A percentile compares a stretch with the other conserved stretches of the same genome.
phyloP scores from a whole-genome alignment of 2,329 filamentous ascomycete species.

The Albophoma yamanashiensis region DNA sequence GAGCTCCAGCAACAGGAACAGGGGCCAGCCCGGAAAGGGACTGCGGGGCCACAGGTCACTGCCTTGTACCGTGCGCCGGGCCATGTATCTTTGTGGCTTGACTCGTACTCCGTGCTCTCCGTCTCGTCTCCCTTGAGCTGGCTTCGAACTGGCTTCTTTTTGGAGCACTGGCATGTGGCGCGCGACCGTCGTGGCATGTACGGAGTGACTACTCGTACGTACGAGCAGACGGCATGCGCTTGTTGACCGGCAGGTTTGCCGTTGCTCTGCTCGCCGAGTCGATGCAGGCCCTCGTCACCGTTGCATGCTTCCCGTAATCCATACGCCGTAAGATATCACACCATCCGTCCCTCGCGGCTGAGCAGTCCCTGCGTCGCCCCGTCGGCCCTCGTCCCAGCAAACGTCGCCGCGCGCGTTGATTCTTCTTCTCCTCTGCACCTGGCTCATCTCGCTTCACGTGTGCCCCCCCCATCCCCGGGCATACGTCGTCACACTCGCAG shows the following conservation, averaged over 20 bases:
- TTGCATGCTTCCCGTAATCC: not conserved
- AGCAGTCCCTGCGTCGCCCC: not conserved
- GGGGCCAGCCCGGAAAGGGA: not conserved
- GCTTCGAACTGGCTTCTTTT: not conserved
- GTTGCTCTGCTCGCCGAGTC: not conserved
- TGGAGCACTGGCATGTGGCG: not conserved
- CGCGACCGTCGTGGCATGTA: not conserved
- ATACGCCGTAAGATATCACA: not conserved
- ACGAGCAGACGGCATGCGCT: not conserved
- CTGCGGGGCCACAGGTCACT: not conserved
- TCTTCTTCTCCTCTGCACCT: not conserved
- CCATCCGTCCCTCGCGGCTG: not conserved
- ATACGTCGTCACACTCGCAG: not conserved
- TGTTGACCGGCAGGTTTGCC: not conserved
- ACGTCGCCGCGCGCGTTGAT: not conserved
- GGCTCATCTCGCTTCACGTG: not conserved
- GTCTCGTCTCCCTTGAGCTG: not conserved
- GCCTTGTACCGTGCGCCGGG: not conserved
- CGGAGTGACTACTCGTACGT: too few species aligned
- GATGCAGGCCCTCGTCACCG: too few species aligned
- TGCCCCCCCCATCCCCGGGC: not conserved
- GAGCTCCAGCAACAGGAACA: not conserved
- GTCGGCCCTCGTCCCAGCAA: not conserved
- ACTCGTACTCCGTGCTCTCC: constrained; percentile 1
- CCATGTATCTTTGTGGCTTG: constrained; percentile 5